A percentile compares a stretch with the other conserved stretches of the same genome.
These are phyloP conservation scores for Xylaria sp. DNA, from an alignment of 2,329 filamentous ascomycete species.

Conservation along the genomic window DNA sequence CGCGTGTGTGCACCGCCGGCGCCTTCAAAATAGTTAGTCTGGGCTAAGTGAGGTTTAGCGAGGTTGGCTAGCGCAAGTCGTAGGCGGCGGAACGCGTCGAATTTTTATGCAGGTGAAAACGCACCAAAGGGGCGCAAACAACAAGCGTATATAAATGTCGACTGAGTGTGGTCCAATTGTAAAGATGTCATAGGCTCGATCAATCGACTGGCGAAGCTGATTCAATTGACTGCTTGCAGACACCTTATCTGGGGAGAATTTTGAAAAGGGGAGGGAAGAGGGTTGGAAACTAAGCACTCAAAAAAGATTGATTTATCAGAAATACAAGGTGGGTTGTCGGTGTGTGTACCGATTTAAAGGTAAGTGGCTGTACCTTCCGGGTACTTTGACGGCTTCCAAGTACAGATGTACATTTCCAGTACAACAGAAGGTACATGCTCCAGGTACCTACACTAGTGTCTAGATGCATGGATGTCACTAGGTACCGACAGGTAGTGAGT, in stretches of 20 bases:
- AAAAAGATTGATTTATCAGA: constrained; percentile 37
- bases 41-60: constrained; percentile 48
- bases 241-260: constrained; percentile 28
- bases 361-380: constrained; percentile 21
- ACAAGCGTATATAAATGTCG: constrained; percentile 19
- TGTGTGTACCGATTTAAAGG: constrained; percentile 17
- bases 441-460: neutral
- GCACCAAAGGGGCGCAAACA: constrained; percentile 47
- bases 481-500: constrained; percentile 5
- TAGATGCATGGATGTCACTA: neutral
- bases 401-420: neutral
- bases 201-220: constrained; percentile 28
- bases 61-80: constrained; percentile 45
- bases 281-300: constrained; percentile 30
- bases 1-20: constrained; percentile 26
- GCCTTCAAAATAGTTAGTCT: constrained; percentile 45
- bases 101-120: constrained; percentile 49
- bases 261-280: constrained; percentile 36
- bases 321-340: constrained; percentile 26
- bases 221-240: constrained; percentile 35
- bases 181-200: constrained; percentile 10
- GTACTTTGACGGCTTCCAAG: too few species aligned
- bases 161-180: constrained; percentile 25
- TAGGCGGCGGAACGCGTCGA: constrained; percentile 41
- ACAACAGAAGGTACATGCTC: neutral